phyloP scores from a whole-genome alignment of 2,329 filamentous ascomycete species.

The Pseudopyricularia javanii region DNA sequence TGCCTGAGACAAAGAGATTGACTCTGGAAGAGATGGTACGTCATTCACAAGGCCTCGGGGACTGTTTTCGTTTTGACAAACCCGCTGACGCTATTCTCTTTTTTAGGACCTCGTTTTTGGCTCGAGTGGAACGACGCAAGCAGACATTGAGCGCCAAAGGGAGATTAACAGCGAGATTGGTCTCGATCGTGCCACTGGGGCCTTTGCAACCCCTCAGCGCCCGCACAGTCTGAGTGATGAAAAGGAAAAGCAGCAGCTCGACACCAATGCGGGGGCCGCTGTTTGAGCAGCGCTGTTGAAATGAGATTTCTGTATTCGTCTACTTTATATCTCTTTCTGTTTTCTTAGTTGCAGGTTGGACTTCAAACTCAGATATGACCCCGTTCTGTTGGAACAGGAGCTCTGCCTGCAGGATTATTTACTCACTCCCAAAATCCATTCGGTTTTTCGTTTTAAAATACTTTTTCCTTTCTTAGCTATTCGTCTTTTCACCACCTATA shows the following conservation, averaged over 20 bases:
- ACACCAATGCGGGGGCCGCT: not conserved
- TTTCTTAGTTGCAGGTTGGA: not conserved
- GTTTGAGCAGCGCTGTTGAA: not conserved
- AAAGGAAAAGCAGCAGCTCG: not conserved
- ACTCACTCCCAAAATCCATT: not conserved
- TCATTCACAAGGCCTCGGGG: not conserved
- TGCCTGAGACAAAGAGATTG: conserved; percentile 52
- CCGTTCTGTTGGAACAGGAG: not conserved
- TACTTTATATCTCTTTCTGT: not conserved
- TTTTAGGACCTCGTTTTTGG: conserved; percentile 52
- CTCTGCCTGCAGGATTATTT: not conserved
- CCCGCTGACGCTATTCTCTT: not conserved
- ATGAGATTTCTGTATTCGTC: not conserved
- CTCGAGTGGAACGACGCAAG: conserved; percentile 50
- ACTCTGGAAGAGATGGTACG: conserved; percentile 52
- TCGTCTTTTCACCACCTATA: not conserved
- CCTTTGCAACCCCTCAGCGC: not conserved
- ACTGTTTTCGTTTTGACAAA: not conserved
- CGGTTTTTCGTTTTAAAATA: not conserved
- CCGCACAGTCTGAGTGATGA: not conserved
- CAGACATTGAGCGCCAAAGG: conserved; percentile 59
- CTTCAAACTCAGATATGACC: not conserved
- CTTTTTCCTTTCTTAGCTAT: not conserved
- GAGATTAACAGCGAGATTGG: conserved; percentile 62
- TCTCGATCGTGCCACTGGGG: conserved; percentile 16